A percentile compares a stretch with the other conserved stretches of the same genome.
These are phyloP conservation scores for Coemansia sp. DNA, from an alignment of 192 early-diverging fungal species.

Conservation along the genomic window DNA sequence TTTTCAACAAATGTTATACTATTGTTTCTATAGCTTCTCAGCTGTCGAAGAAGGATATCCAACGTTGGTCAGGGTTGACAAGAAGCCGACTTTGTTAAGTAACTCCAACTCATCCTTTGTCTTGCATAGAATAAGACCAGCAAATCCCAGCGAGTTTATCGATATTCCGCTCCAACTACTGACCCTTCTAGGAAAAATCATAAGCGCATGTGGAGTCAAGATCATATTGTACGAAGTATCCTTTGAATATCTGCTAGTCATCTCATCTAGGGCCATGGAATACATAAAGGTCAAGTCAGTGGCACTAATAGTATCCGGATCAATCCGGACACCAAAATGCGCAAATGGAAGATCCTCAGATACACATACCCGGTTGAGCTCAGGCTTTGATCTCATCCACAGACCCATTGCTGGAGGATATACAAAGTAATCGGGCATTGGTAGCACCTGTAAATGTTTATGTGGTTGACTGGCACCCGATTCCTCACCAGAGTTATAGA, in stretches of 20 bases:
- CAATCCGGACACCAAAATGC: constrained; percentile 31
- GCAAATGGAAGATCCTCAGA: constrained; percentile 33
- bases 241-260: constrained; percentile 8
- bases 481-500: constrained; percentile 49
- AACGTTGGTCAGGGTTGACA: constrained; percentile 41
- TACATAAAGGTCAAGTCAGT: constrained; percentile 13
- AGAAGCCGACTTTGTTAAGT: constrained; percentile 37
- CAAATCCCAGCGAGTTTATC: constrained; percentile 65
- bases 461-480: constrained; percentile 57
- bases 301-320: background rate
- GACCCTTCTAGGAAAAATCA: constrained; percentile 54
- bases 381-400: constrained; percentile 16
- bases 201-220: constrained; percentile 50
- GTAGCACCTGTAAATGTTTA: constrained; percentile 65
- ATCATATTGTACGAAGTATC: constrained; percentile 58
- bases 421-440: constrained; percentile 38
- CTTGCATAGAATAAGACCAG: constrained; percentile 60
- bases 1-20: too few relatives aligned
- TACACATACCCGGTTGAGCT: constrained; percentile 6
- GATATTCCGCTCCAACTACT: constrained; percentile 44
- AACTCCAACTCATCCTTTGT: constrained; percentile 43
- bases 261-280: constrained; percentile 7
- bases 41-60: constrained; percentile 17
- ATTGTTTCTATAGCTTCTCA: too few relatives aligned
- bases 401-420: constrained; percentile 15